These are phyloP conservation scores for Thielaviopsis ethacetica DNA, from an alignment of 2,329 filamentous ascomycete genomes.

Conservation along the genomic window DNA sequence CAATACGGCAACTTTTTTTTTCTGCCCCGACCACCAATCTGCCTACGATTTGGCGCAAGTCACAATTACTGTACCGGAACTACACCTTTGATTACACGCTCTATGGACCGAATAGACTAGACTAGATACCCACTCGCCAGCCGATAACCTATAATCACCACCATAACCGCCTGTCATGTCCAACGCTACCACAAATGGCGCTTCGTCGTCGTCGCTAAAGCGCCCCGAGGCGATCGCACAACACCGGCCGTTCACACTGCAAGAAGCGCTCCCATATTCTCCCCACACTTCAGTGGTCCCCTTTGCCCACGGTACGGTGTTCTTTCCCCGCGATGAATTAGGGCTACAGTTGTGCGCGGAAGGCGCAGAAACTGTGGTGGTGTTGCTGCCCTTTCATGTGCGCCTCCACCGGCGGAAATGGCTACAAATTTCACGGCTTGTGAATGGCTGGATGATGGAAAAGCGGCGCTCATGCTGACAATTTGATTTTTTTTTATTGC, in stretches of 20 bases:
- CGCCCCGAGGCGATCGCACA: conserved; percentile 7
- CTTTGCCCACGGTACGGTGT: conserved; percentile 49
- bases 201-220: conserved; percentile 5
- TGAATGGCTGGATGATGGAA: neutral
- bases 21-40: neutral
- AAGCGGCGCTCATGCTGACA: conserved; percentile 9
- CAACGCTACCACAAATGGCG: conserved; percentile 5
- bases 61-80: neutral
- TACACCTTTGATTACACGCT: neutral
- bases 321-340: neutral
- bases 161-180: conserved; percentile 1
- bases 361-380: neutral
- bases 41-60: neutral
- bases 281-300: conserved; percentile 68
- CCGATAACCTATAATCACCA: neutral
- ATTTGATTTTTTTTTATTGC: neutral
- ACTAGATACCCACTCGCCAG: neutral
- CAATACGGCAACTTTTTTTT: neutral
- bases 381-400: neutral
- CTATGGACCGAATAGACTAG: neutral
- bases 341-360: neutral
- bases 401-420: neutral
- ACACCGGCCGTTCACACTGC: conserved; percentile 41
- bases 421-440: neutral
- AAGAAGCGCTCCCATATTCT: conserved; percentile 67